Conservation (phyloP, 257 asterid genomes). For the Fraxinus excelsior region DNA sequence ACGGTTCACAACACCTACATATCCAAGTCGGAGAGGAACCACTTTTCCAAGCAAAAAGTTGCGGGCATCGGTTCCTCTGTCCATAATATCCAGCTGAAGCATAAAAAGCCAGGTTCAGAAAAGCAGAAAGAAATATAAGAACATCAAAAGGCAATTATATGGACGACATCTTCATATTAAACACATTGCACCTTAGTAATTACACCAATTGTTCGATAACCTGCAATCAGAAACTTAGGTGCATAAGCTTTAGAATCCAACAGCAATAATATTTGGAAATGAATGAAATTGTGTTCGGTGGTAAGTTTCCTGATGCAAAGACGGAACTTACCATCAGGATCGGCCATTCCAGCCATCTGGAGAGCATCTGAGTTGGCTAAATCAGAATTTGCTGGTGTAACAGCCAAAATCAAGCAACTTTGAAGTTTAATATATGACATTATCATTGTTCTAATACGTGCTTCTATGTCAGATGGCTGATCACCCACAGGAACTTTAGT, state of each 20-base stretch:
- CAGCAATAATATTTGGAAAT: slow-evolving; percentile 14
- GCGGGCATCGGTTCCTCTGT: slow-evolving; percentile 88
- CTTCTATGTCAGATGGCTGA: slow-evolving; percentile 63
- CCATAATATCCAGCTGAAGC: slow-evolving; percentile 84
- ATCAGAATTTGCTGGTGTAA: slow-evolving; percentile 68
- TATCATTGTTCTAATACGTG: slow-evolving; percentile 56
- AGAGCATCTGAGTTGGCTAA: slow-evolving; percentile 66
- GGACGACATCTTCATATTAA: background rate
- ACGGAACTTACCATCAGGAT: slow-evolving; percentile 51
- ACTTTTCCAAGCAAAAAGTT: slow-evolving; percentile 85
- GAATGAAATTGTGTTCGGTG: slow-evolving; percentile 3
- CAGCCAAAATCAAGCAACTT: slow-evolving; percentile 62
- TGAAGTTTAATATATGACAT: slow-evolving; percentile 48
- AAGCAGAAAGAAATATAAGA: background rate
- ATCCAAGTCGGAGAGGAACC: slow-evolving; percentile 86
- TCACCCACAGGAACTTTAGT: slow-evolving; percentile 67
- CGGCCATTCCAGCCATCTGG: slow-evolving; percentile 64
- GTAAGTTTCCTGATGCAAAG: background rate
- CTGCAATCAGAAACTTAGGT: slow-evolving; percentile 35
- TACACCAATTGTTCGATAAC: slow-evolving; percentile 62
- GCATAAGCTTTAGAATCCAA: slow-evolving; percentile 5
- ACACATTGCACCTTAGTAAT: slow-evolving; percentile 50
- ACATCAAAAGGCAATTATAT: background rate
- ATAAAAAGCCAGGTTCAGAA: background rate
- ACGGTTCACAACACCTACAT: slow-evolving; percentile 86